A percentile compares a stretch with the other conserved stretches of the same genome.
These are phyloP conservation scores for Chenopodium suecicum DNA, from an alignment of 148 eudicot genomes.

Conservation along the genomic window DNA sequence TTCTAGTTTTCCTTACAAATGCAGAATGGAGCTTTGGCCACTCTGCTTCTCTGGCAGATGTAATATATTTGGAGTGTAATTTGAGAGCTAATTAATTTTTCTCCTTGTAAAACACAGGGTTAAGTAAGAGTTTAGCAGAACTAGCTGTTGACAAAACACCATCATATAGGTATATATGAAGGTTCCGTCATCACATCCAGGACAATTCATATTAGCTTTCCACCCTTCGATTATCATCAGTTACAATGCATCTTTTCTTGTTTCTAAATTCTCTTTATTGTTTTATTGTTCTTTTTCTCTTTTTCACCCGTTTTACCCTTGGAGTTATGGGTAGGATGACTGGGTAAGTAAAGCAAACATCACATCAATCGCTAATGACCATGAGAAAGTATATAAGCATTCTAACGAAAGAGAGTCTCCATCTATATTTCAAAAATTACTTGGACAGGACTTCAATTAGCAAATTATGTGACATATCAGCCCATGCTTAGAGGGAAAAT, in stretches of 20 bases:
- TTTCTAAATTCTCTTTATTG: background rate
- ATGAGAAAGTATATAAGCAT: background rate
- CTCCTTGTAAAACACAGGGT: background rate
- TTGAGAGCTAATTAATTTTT: constrained; percentile 10
- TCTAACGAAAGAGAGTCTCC: background rate
- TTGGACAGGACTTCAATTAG: background rate
- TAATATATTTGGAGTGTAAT: constrained; percentile 2
- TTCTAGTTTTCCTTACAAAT: background rate
- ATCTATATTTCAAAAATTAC: background rate
- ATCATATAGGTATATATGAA: constrained; percentile 2
- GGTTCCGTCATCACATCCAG: background rate
- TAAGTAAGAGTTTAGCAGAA: background rate
- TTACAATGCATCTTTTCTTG: background rate
- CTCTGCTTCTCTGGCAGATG: background rate
- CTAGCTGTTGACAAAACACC: background rate
- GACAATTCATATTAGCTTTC: background rate
- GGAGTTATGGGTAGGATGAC: too few relatives aligned
- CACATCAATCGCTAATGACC: too few relatives aligned
- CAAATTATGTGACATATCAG: background rate
- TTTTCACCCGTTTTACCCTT: background rate
- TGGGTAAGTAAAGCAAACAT: too few relatives aligned
- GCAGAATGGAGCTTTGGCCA: background rate
- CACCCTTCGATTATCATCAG: background rate
- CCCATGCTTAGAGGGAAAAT: background rate
- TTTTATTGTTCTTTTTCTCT: background rate